A percentile compares a stretch with the other conserved stretches of the same genome.
Evolutionary conservation across 176 grass and related monocot species (phyloP).

Genomic region (Oryza meridionalis): DNA sequence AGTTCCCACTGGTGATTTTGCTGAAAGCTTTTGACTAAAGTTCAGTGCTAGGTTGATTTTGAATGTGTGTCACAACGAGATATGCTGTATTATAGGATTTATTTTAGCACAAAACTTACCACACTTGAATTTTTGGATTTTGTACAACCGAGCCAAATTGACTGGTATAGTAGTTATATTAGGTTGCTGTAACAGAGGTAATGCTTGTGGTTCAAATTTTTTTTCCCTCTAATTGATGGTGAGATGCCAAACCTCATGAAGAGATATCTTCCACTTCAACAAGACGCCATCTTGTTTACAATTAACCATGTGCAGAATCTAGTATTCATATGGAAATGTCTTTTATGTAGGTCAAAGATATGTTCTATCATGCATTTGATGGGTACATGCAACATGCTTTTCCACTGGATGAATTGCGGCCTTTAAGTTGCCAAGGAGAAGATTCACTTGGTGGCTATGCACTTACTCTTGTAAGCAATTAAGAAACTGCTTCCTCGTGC

Average conservation of each 20-base stretch:
- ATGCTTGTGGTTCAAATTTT: constrained; percentile 11
- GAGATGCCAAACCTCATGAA: neutral
- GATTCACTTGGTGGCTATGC: constrained; percentile 96
- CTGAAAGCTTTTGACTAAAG: neutral
- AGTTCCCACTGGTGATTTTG: neutral
- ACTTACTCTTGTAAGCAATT: constrained; percentile 85
- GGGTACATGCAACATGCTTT: constrained; percentile 96
- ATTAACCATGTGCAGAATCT: neutral
- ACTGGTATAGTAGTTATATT: neutral
- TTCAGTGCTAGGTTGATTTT: constrained; percentile 1
- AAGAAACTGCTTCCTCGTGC: constrained; percentile 21
- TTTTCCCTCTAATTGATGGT: neutral
- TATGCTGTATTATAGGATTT: neutral
- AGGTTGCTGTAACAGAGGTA: constrained; percentile 2
- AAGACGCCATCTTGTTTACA: constrained; percentile 23
- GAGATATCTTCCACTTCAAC: constrained; percentile 8
- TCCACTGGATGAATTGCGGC: constrained; percentile 92
- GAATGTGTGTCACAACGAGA: neutral
- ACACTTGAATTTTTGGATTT: neutral
- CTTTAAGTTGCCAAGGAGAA: constrained; percentile 94
- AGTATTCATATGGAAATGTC: constrained; percentile 25
- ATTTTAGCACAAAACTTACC: constrained; percentile 9
- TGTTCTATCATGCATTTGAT: constrained; percentile 99
- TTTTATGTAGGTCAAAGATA: constrained; percentile 77
- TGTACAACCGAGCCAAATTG: neutral